Percentiles rank a stretch among this genome's conserved stretches.
phyloP scores from a whole-genome alignment of 768 basidiomycete species.

The Daedaleopsis nitida region DNA sequence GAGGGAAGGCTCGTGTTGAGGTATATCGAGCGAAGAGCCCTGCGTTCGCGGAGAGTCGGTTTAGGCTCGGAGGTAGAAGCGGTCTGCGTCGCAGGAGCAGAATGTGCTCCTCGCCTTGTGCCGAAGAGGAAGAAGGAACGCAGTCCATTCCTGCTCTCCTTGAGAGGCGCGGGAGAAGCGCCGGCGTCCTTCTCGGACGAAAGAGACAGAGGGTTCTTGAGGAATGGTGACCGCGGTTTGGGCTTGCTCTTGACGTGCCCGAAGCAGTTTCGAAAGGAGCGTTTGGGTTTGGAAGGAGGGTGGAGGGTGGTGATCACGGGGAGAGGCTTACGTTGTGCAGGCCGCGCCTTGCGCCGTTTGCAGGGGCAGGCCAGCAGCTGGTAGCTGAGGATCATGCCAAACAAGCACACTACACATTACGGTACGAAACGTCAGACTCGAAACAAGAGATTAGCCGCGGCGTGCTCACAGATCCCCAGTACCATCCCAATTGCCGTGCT shows the following conservation, averaged over 20 bases:
- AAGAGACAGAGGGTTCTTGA: neutral
- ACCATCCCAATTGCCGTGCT: conserved; percentile 23
- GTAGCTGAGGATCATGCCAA: conserved; percentile 20
- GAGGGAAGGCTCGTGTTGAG: conserved; percentile 5
- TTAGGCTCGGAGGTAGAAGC: neutral
- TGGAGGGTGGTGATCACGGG: neutral
- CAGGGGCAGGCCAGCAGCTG: conserved; percentile 18
- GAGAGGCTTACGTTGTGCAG: neutral
- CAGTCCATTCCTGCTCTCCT: neutral
- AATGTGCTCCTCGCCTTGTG: neutral
- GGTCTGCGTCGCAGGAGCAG: neutral
- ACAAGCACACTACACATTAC: conserved; percentile 18
- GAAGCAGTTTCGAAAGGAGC: conserved; percentile 3
- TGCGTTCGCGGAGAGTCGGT: conserved; percentile 12
- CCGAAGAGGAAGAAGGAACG: conserved; percentile 21
- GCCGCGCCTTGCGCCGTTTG: conserved; percentile 1
- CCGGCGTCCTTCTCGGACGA: neutral
- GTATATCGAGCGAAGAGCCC: conserved; percentile 10
- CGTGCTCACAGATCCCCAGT: conserved; percentile 22
- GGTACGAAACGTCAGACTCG: neutral
- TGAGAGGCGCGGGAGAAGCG: neutral
- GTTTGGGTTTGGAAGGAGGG: conserved; percentile 6
- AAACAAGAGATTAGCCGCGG: neutral
- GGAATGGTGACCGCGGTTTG: neutral
- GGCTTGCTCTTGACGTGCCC: neutral